Base-by-base conservation (phyloP, 1,139 yeast species). In the Yamadazyma jaroonii region DNA sequence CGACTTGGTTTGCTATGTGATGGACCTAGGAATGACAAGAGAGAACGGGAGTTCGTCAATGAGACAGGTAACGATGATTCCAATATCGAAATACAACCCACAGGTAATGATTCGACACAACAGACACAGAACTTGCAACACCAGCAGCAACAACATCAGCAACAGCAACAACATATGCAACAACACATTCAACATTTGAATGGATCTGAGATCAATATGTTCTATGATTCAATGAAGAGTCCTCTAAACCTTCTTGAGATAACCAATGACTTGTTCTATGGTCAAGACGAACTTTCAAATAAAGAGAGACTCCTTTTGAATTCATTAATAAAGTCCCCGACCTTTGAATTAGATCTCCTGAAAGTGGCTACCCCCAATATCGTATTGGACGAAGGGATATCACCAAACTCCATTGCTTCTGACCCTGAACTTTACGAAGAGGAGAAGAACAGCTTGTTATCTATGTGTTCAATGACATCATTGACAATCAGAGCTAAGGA, bases 1-100 rank as follows among this genome's bases (percentile, higher is more conserved):
- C 57, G 82, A 36, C 52, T 77, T 13, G 61, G 65, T 2, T 53
- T 76, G 15, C 62, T 55, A 11, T 79, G 84, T 50, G 22, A 36
- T 9, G 47, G 47, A 1, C 42, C 45, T 14, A 27, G 29, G 9
- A 10, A 27, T 8, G 4, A n/a, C n/a, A n/a, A n/a, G n/a, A n/a
- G n/a, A n/a, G n/a, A n/a, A n/a, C n/a, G n/a, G n/a, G n/a, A n/a
- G n/a, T n/a, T n/a, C n/a, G n/a, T n/a, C n/a, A n/a, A n/a, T n/a
- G n/a, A n/a, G n/a, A n/a, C n/a, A n/a, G n/a, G n/a, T n/a, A n/a
- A n/a, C n/a, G n/a, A n/a, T n/a, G n/a, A n/a, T n/a, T n/a, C n/a
- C n/a, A n/a, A n/a, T n/a, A n/a, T n/a, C n/a, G n/a, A n/a, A n/a
- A n/a, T n/a, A n/a, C n/a, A n/a, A n/a, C n/a, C n/a, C n/a, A n/a